Percentiles rank a stretch among this genome's conserved stretches.
These are phyloP conservation scores for Termitomyces sp. DNA, from an alignment of 768 basidiomycete species.

Conservation along the genomic window DNA sequence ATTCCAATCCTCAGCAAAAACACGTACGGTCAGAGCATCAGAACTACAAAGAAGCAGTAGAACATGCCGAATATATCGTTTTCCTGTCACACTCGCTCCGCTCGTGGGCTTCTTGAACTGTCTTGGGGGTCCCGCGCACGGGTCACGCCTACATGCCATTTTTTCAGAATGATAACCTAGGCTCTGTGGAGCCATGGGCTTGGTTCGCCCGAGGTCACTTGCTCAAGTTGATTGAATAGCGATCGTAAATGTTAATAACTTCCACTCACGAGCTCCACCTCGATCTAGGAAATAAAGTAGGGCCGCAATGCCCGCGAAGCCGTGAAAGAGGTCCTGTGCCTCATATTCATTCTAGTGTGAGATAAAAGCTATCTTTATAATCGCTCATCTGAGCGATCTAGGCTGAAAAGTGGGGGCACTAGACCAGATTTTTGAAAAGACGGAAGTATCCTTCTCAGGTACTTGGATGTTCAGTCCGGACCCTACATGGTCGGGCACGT, in stretches of 20 bases:
- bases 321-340: slow-evolving; percentile 11
- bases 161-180: slow-evolving; percentile 6
- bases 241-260: background rate
- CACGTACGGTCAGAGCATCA: background rate
- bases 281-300: slow-evolving; percentile 11
- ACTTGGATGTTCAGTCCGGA: slow-evolving; percentile 5
- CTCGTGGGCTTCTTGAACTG: too few relatives aligned
- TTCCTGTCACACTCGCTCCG: too few relatives aligned
- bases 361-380: background rate
- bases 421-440: background rate
- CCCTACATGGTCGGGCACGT: slow-evolving; percentile 19
- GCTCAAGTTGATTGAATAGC: background rate
- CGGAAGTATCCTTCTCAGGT: background rate
- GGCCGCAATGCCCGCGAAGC: background rate
- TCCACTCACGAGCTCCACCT: slow-evolving; percentile 1
- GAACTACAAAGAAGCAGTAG: background rate
- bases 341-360: background rate
- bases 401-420: too few relatives aligned
- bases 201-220: slow-evolving; percentile 12
- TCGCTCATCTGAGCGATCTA: background rate
- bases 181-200: background rate
- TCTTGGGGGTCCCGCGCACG: slow-evolving; percentile 11
- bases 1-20: slow-evolving; percentile 52
- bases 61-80: slow-evolving; percentile 5
- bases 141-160: slow-evolving; percentile 5